Evolutionary conservation across 306 rosid species (phyloP).

Genomic region (Trichosanthes truncata): DNA sequence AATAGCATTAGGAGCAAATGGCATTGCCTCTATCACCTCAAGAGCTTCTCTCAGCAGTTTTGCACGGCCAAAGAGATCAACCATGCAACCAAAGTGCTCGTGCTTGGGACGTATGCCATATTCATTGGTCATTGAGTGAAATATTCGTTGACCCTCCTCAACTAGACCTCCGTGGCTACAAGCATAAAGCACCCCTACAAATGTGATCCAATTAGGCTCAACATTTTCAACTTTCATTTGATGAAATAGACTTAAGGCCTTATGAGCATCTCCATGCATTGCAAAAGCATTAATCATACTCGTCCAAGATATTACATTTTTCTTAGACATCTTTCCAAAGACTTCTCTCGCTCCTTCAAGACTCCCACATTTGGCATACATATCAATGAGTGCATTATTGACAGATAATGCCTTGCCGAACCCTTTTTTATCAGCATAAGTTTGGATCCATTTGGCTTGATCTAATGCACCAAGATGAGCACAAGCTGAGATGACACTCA

Average conservation of each 20-base stretch:
- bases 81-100: conserved; percentile 90
- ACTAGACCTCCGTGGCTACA: conserved; percentile 83
- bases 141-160: conserved; percentile 45
- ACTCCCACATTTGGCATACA: conserved; percentile 69
- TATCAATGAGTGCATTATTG: conserved; percentile 65
- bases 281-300: conserved; percentile 70
- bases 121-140: conserved; percentile 53
- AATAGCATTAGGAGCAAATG: conserved; percentile 63
- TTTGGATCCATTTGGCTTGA: conserved; percentile 53
- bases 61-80: conserved; percentile 81
- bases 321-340: conserved; percentile 51
- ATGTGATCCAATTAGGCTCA: conserved; percentile 69
- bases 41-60: conserved; percentile 63
- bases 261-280: conserved; percentile 60
- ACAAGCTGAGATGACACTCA: conserved; percentile 71
- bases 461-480: conserved; percentile 52
- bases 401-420: conserved; percentile 41
- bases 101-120: conserved; percentile 54
- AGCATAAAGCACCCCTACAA: conserved; percentile 81
- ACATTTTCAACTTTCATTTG: conserved; percentile 46
- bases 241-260: conserved; percentile 44
- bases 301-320: conserved; percentile 72
- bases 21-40: conserved; percentile 67
- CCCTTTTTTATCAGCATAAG: conserved; percentile 40
- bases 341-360: conserved; percentile 52